phyloP scores from a whole-genome alignment of 768 basidiomycete genomes.

The Mycena capillaripes region DNA sequence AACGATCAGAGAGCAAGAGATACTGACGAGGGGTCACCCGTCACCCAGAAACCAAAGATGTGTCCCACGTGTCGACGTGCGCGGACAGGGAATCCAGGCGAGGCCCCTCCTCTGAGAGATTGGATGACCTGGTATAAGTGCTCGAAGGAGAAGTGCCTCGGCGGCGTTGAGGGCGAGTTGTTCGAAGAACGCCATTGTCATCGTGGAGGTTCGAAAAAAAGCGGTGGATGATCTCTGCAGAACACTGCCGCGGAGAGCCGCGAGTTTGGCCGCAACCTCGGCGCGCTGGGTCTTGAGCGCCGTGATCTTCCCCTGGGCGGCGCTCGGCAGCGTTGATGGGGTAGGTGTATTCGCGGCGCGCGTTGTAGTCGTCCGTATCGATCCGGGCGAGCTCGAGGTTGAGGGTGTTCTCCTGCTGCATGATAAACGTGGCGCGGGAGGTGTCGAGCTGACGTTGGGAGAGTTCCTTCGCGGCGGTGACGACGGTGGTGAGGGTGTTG shows the following conservation, averaged over 20 bases:
- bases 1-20: too few species aligned
- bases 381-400: neutral
- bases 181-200: too few species aligned
- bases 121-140: too few species aligned
- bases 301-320: neutral
- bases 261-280: neutral
- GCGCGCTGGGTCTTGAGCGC: neutral
- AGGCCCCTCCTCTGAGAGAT: too few species aligned
- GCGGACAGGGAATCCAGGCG: too few species aligned
- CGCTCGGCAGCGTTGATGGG: neutral
- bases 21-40: too few species aligned
- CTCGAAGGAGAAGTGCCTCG: too few species aligned
- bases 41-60: too few species aligned
- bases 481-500: neutral
- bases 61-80: too few species aligned
- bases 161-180: too few species aligned
- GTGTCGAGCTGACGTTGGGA: neutral
- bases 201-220: too few species aligned
- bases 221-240: too few species aligned
- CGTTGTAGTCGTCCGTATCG: neutral
- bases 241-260: neutral
- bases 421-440: neutral
- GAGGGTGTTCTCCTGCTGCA: neutral
- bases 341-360: neutral
- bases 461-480: neutral